phyloP scores from a whole-genome alignment of 768 basidiomycete genomes.

The Gautieria morchelliformis region DNA sequence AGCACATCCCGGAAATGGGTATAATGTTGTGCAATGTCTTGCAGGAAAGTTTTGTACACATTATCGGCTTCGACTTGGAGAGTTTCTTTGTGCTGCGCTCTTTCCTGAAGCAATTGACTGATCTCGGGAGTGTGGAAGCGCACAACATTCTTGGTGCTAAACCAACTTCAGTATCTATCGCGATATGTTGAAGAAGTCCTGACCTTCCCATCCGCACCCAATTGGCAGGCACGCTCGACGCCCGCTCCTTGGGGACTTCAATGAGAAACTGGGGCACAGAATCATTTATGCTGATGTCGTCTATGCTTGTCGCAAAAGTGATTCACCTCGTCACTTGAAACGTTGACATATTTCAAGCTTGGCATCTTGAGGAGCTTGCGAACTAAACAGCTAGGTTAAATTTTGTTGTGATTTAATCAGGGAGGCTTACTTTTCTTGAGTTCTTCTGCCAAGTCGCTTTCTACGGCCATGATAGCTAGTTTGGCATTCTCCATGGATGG shows the following conservation, averaged over 20 bases:
- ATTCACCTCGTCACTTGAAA: slow-evolving; percentile 61
- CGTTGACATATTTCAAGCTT: slow-evolving; percentile 57
- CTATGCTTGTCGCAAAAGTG: not conserved
- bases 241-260: slow-evolving; percentile 59
- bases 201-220: slow-evolving; percentile 68
- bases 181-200: slow-evolving; percentile 9
- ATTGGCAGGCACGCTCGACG: slow-evolving; percentile 31
- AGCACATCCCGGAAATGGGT: slow-evolving; percentile 63
- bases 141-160: slow-evolving; percentile 59
- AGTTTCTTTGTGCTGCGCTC: slow-evolving; percentile 65
- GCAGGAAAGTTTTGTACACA: slow-evolving; percentile 60
- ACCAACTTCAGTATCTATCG: not conserved
- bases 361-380: slow-evolving; percentile 67
- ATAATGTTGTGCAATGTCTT: slow-evolving; percentile 65
- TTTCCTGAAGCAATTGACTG: slow-evolving; percentile 52
- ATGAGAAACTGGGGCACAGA: slow-evolving; percentile 55
- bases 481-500: slow-evolving; percentile 48
- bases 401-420: not conserved
- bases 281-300: not conserved
- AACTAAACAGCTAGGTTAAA: slow-evolving; percentile 30
- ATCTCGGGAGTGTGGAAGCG: slow-evolving; percentile 73
- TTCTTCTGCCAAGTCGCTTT: slow-evolving; percentile 65
- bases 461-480: slow-evolving; percentile 51
- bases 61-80: slow-evolving; percentile 55
- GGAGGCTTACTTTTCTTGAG: slow-evolving; percentile 33